phyloP scores from a whole-genome alignment of 768 basidiomycete species.

The Mrakia frigida region DNA sequence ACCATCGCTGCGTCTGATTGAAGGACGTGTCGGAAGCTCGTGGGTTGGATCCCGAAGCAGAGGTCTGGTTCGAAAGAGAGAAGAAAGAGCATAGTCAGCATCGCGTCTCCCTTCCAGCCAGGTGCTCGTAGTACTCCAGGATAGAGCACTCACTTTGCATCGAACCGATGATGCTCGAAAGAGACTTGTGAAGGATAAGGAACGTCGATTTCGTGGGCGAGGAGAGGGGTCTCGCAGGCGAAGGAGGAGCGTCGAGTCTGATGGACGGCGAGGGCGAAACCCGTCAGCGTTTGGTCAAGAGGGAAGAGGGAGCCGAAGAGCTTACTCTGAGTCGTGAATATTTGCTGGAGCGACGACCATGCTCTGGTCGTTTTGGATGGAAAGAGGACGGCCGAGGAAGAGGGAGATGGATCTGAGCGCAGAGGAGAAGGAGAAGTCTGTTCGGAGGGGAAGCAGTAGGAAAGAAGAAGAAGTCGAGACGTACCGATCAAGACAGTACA shows the following conservation, averaged over 20 bases:
- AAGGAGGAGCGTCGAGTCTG: not conserved
- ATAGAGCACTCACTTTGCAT: too few relatives aligned
- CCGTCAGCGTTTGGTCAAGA: not conserved
- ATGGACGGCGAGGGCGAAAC: not conserved
- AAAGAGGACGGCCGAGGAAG: slow-evolving; percentile 36
- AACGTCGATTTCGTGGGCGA: slow-evolving; percentile 34
- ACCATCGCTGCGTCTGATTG: slow-evolving; percentile 33
- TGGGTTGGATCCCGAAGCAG: slow-evolving; percentile 32
- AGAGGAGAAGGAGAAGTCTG: not conserved
- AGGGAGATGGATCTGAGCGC: slow-evolving; percentile 32
- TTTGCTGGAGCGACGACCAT: slow-evolving; percentile 33
- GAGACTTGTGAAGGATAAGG: slow-evolving; percentile 34
- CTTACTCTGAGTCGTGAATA: slow-evolving; percentile 34
- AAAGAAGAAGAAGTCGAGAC: not conserved
- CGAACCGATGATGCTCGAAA: slow-evolving; percentile 34
- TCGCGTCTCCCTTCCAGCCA: not conserved
- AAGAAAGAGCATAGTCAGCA: not conserved
- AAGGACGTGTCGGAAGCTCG: slow-evolving; percentile 32
- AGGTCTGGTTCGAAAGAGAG: not conserved
- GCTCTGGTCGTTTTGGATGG: slow-evolving; percentile 35
- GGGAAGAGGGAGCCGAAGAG: not conserved
- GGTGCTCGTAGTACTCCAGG: too few relatives aligned
- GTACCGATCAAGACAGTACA: not conserved
- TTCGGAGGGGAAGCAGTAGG: not conserved
- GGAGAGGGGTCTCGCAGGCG: slow-evolving; percentile 18